phyloP scores from a whole-genome alignment of 352 stramenopile species.

The Poterioochromonas sp. region DNA sequence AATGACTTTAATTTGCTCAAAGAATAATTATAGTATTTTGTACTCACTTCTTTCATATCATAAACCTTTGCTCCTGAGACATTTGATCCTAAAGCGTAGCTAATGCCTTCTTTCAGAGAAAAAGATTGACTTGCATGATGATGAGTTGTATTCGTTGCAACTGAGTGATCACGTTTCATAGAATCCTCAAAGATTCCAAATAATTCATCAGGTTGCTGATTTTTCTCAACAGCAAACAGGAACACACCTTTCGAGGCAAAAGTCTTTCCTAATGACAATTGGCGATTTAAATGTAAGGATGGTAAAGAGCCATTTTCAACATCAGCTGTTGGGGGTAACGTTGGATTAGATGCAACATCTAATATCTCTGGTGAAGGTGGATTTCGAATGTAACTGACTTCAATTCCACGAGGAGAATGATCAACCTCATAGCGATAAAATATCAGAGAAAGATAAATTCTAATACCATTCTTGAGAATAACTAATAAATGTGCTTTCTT shows the following conservation, averaged over 20 bases:
- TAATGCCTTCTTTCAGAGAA: neutral
- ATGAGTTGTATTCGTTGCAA: too few species aligned
- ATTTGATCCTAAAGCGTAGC: neutral
- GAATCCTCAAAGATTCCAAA: neutral
- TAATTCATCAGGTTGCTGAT: neutral
- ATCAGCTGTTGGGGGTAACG: neutral
- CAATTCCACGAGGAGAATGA: neutral
- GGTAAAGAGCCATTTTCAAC: neutral
- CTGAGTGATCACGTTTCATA: neutral
- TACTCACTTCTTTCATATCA: neutral
- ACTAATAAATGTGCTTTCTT: conserved; percentile 13
- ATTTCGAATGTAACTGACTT: neutral
- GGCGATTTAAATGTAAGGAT: neutral
- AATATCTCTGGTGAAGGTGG: neutral
- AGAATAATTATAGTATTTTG: neutral
- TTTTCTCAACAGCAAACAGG: neutral
- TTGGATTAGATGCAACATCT: neutral
- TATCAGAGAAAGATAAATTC: conserved; percentile 14
- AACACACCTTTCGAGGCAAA: neutral
- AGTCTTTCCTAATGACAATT: neutral
- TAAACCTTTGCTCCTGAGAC: neutral
- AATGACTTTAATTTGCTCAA: neutral
- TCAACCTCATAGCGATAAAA: neutral
- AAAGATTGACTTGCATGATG: neutral
- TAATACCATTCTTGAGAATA: neutral